Percentiles rank a stretch among this genome's conserved stretches.
Conservation (phyloP, 2,329 filamentous ascomycete species). For the Calonectria multiphialidica region DNA sequence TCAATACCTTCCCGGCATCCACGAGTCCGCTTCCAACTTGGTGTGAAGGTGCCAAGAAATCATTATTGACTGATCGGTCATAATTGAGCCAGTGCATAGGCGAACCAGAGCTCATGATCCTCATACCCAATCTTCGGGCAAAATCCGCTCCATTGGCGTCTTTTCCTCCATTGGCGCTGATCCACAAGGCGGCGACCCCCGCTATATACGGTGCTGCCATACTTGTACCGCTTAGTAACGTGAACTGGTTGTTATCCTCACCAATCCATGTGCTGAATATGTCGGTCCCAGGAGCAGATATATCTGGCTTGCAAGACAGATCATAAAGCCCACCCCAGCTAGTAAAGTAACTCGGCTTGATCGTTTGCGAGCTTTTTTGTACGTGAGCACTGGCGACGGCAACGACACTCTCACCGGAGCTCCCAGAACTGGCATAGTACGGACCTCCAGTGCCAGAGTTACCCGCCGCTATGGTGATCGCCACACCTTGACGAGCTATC, state of each 20-base stretch:
- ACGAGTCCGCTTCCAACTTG: not conserved
- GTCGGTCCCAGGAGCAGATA: not conserved
- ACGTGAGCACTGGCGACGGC: not conserved
- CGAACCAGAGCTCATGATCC: not conserved
- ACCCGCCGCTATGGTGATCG: not conserved
- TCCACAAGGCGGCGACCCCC: not conserved
- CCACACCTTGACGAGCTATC: not conserved
- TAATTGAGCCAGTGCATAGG: not conserved
- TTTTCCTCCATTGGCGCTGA: not conserved
- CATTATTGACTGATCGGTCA: not conserved
- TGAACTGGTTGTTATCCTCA: not conserved
- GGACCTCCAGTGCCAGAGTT: not conserved
- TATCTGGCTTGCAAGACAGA: not conserved
- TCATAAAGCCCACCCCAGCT: constrained; percentile 1
- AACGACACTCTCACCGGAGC: not conserved
- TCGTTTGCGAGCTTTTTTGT: not conserved
- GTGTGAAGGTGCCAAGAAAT: not conserved
- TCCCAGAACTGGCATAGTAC: not conserved
- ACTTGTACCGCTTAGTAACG: not conserved
- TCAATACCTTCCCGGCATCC: not conserved
- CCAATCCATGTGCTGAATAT: constrained; percentile 1
- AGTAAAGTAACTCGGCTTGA: not conserved
- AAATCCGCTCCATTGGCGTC: not conserved
- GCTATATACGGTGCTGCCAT: not conserved
- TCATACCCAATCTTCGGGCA: not conserved